phyloP scores from a whole-genome alignment of 2,329 filamentous ascomycete genomes.

The Ophiostoma tasmaniense region DNA sequence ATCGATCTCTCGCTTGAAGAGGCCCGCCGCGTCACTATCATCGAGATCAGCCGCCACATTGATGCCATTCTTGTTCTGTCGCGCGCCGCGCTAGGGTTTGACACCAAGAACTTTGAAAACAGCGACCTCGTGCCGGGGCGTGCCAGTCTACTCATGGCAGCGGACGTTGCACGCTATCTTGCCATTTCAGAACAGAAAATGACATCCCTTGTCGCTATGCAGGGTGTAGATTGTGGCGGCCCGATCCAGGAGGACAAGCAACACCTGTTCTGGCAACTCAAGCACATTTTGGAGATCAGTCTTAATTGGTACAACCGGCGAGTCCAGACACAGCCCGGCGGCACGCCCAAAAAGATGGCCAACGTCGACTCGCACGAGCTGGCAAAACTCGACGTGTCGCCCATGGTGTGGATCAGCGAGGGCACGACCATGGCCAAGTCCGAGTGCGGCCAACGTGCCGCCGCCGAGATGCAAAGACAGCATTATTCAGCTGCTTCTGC shows the following conservation, averaged over 20 bases:
- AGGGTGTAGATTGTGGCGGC: not conserved
- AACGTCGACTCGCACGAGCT: not conserved
- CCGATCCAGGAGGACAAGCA: conserved; percentile 7
- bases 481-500: not conserved
- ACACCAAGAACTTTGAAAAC: conserved; percentile 16
- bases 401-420: conserved; percentile 13
- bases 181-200: conserved; percentile 17
- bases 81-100: conserved; percentile 14
- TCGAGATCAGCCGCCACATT: conserved; percentile 20
- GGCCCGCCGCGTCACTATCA: conserved; percentile 16
- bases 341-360: not conserved
- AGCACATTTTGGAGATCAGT: conserved; percentile 16
- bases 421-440: not conserved
- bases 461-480: not conserved
- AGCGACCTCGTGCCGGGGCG: not conserved
- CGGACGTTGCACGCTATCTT: conserved; percentile 17
- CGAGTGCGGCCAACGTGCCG: not conserved
- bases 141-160: conserved; percentile 12
- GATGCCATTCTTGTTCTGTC: conserved; percentile 20
- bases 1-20: conserved; percentile 14
- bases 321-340: conserved; percentile 1
- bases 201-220: conserved; percentile 10
- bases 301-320: conserved; percentile 16
- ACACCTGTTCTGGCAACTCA: conserved; percentile 20
- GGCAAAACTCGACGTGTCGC: conserved; percentile 11